A percentile compares a stretch with the other conserved stretches of the same genome.
Conservation (phyloP, 1,284 basidiomycete genomes). For the Cryptococcus floricola region DNA sequence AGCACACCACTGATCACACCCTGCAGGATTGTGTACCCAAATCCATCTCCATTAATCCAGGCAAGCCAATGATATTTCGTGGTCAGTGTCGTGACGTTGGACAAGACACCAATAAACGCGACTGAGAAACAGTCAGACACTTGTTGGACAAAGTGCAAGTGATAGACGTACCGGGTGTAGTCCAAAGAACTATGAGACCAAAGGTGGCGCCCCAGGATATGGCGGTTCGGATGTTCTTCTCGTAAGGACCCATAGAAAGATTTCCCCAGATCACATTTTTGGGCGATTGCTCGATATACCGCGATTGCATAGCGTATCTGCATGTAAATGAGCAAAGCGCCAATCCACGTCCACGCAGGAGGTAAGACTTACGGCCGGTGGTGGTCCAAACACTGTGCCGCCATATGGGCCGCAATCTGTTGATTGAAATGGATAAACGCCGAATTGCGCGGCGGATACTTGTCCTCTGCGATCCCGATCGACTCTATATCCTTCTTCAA, state of each 20-base stretch:
- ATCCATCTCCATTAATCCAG: conserved; percentile 56
- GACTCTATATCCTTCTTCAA: conserved; percentile 50
- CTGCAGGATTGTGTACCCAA: conserved; percentile 46
- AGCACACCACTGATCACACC: conserved; percentile 64
- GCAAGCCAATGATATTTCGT: conserved; percentile 56
- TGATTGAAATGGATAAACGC: conserved; percentile 91
- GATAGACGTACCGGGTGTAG: conserved; percentile 53
- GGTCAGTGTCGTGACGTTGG: conserved; percentile 53
- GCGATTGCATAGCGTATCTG: conserved; percentile 57
- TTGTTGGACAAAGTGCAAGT: background rate
- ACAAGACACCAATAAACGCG: conserved; percentile 53
- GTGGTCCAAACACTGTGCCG: conserved; percentile 66
- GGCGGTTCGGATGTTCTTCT: conserved; percentile 60
- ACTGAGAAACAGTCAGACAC: conserved; percentile 15
- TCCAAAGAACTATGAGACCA: conserved; percentile 65
- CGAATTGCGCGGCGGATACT: conserved; percentile 65
- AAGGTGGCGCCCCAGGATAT: conserved; percentile 55
- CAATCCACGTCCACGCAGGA: background rate
- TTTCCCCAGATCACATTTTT: conserved; percentile 67
- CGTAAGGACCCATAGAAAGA: conserved; percentile 78
- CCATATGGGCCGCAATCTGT: conserved; percentile 90
- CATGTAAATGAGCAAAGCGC: background rate
- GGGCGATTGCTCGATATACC: conserved; percentile 64
- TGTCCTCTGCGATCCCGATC: conserved; percentile 49
- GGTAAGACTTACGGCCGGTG: conserved; percentile 60